These are phyloP conservation scores for Curvularia hawaiiensis DNA, from an alignment of 2,329 filamentous ascomycete genomes.

Conservation along the genomic window DNA sequence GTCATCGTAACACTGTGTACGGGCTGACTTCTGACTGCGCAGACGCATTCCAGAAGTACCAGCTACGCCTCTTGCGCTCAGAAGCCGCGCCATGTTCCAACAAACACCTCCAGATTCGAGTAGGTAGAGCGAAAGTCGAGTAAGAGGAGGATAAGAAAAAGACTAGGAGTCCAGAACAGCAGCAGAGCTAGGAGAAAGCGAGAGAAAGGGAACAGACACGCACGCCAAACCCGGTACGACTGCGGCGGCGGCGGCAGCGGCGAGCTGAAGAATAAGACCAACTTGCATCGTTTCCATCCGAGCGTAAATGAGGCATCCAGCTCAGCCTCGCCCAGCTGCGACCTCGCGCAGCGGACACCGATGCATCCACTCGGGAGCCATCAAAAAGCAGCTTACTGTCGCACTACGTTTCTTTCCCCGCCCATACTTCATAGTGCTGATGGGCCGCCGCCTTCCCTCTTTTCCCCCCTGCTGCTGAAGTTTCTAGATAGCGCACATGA, in stretches of 20 bases:
- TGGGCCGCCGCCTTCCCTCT: too few species aligned
- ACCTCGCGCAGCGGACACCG: background rate
- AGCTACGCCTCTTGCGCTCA: background rate
- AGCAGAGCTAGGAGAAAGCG: background rate
- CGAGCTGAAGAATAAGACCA: conserved; percentile 7
- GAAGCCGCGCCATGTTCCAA: background rate
- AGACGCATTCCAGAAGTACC: background rate
- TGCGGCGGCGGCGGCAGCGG: background rate
- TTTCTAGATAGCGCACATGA: too few species aligned
- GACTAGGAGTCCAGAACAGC: background rate
- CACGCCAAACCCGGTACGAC: background rate
- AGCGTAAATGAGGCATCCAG: conserved; percentile 8
- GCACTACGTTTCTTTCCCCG: background rate
- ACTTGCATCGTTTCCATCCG: background rate
- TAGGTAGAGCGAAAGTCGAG: background rate
- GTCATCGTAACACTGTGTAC: background rate
- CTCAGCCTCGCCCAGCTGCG: conserved; percentile 15
- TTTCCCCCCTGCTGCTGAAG: too few species aligned
- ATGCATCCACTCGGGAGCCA: conserved; percentile 7
- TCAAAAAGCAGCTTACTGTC: conserved; percentile 11
- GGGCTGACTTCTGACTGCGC: background rate
- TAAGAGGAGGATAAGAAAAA: background rate
- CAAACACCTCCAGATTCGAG: background rate
- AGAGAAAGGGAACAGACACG: background rate
- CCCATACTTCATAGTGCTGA: too few species aligned